phyloP scores from a whole-genome alignment of 73 alveolate genomes.

The Tetrahymena borealis region DNA sequence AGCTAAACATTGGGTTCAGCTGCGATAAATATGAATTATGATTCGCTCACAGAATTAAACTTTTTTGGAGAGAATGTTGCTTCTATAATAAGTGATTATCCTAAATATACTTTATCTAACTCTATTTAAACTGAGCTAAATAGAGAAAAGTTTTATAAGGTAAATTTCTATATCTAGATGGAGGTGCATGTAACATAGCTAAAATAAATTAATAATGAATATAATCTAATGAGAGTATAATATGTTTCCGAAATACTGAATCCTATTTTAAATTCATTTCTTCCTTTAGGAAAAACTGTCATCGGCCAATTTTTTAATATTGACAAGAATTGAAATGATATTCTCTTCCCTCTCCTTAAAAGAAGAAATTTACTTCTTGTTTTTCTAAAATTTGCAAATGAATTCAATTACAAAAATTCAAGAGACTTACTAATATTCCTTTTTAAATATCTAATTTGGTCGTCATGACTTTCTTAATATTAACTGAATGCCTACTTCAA shows the following conservation, averaged over 20 bases:
- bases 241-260: not conserved
- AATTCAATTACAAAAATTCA: no score
- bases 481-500: no score
- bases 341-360: no score
- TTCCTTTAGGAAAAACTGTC: no score
- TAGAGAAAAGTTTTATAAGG: not conserved
- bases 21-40: not conserved
- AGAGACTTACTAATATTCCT: no score
- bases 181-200: not conserved
- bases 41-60: not conserved
- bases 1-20: not conserved
- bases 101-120: not conserved
- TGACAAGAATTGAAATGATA: no score
- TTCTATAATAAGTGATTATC: not conserved
- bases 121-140: not conserved
- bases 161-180: not conserved
- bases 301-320: no score
- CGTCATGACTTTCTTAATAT: no score
- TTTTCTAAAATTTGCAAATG: no score
- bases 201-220: not conserved
- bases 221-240: not conserved
- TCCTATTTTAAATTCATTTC: no score
- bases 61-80: not conserved
- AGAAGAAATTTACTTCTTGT: no score
- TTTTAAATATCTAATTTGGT: no score